Conservation (phyloP, 192 early-diverging fungal genomes). For the Funneliformis geosporum region DNA sequence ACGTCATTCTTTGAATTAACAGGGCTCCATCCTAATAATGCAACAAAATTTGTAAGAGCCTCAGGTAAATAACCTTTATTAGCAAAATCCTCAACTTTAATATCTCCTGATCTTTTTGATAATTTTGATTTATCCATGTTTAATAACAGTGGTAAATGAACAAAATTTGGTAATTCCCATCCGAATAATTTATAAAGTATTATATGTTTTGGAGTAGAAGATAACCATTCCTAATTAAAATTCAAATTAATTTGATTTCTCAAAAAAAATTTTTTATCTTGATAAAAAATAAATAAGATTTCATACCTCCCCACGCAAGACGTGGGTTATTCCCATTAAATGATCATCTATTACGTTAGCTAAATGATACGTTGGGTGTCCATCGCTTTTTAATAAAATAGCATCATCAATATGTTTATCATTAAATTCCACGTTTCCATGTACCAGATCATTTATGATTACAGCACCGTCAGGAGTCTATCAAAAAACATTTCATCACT, state of each 20-base stretch:
- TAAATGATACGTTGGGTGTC: conserved; percentile 91
- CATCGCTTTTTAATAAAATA: conserved; percentile 90
- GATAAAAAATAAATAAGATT: neutral
- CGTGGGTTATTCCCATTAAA: conserved; percentile 88
- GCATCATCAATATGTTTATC: conserved; percentile 82
- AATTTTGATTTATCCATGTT: conserved; percentile 82
- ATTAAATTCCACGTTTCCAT: conserved; percentile 73
- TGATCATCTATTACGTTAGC: conserved; percentile 96
- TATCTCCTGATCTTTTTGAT: conserved; percentile 86
- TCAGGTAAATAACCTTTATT: conserved; percentile 82
- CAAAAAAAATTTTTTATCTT: neutral
- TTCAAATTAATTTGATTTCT: neutral
- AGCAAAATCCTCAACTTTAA: conserved; percentile 70
- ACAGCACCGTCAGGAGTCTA: conserved; percentile 58
- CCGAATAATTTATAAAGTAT: conserved; percentile 81
- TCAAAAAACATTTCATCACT: neutral
- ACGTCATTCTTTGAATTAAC: conserved; percentile 61
- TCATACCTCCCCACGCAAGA: conserved; percentile 80
- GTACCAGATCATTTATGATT: conserved; percentile 69
- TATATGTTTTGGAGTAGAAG: conserved; percentile 91
- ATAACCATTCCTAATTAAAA: conserved; percentile 77
- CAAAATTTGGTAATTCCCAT: conserved; percentile 78
- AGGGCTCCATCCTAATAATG: conserved; percentile 79
- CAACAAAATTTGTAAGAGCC: conserved; percentile 86
- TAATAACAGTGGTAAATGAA: conserved; percentile 85